Base-by-base conservation (phyloP, 2,329 filamentous ascomycete species). In the Cercospora zeina region DNA sequence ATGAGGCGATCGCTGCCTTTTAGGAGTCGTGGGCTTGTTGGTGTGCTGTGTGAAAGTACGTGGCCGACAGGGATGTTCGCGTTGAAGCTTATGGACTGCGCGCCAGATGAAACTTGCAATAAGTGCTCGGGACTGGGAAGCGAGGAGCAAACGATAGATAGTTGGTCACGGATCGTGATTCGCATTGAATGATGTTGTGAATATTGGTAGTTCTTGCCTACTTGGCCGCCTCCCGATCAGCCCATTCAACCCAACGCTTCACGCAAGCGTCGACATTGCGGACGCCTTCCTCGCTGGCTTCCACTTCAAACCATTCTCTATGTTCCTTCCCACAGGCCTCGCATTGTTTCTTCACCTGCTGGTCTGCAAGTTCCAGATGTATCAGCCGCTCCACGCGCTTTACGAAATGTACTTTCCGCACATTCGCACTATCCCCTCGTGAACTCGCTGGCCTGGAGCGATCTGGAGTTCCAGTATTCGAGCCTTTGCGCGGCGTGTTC, bases 221-320 rank as follows among this genome's bases (percentile, higher is more conserved):
- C n/a, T 51, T 50, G 2, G 30, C 49, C 34, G 50, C 59, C 64
- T 66, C 50, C 37, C 54, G 56, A 45, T 73, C 71, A 19, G 69
- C 90, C 91, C 93, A 97, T 10, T 85, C 84, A 8, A 93, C 87
- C 95, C 95, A 99, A 67, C 91, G 79, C 72, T 87, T 85, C 42
- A 96, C 87, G 62, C 92, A 85, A 67, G 89, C 86, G 76, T 90
- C 87, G 9, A 90, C 84, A 27, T 72, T 82, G 63, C 82, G 85
- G 2, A 97, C 82, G 0, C 88, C 90, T 30, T 87, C 82, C 66
- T 87, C 84, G 21, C 81, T 87, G 0, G 90, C 90, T 65, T 90
- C 86, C 1, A 97, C 87, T 77, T 96, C 90, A 74, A 99, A 99
- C 93, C 93, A 99, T 78, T 99, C 95, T 57, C 88, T 82, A 76